Conservation (phyloP, 129 eudicot genomes). For the Centaurea solstitialis region DNA sequence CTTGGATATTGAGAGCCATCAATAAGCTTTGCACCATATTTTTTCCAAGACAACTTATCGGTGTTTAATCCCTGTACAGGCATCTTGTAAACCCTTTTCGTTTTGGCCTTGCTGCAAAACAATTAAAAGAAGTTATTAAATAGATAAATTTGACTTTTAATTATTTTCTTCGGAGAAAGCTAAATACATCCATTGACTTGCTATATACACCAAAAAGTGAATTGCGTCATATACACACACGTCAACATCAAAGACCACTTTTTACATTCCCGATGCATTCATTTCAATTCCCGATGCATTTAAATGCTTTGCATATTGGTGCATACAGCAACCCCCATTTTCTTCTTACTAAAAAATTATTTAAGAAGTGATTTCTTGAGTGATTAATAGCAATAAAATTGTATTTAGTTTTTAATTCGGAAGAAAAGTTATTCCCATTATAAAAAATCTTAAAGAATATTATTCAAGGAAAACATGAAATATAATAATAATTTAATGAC, state of each 20-base stretch:
- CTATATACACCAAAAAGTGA: too few species aligned
- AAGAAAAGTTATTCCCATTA: neutral
- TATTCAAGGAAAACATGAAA: neutral
- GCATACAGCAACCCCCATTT: too few species aligned
- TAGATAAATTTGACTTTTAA: neutral
- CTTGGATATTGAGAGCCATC: constrained; percentile 84
- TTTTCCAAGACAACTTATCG: constrained; percentile 86
- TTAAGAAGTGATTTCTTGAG: neutral
- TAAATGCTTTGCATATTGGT: too few species aligned
- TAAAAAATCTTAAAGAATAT: neutral
- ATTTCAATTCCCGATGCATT: too few species aligned
- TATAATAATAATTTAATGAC: neutral
- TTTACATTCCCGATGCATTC: too few species aligned
- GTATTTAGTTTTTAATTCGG: neutral
- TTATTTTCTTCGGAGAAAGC: neutral
- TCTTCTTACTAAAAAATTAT: neutral
- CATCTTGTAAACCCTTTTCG: constrained; percentile 73
- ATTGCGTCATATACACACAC: too few species aligned
- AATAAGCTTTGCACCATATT: constrained; percentile 74
- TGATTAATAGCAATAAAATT: neutral
- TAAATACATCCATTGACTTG: too few species aligned
- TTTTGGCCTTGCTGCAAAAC: constrained; percentile 49
- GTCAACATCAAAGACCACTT: too few species aligned
- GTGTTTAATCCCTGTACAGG: constrained; percentile 67
- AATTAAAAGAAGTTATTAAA: neutral